phyloP scores from a whole-genome alignment of 2,329 filamentous ascomycete species.

The Trichoderma sp. region DNA sequence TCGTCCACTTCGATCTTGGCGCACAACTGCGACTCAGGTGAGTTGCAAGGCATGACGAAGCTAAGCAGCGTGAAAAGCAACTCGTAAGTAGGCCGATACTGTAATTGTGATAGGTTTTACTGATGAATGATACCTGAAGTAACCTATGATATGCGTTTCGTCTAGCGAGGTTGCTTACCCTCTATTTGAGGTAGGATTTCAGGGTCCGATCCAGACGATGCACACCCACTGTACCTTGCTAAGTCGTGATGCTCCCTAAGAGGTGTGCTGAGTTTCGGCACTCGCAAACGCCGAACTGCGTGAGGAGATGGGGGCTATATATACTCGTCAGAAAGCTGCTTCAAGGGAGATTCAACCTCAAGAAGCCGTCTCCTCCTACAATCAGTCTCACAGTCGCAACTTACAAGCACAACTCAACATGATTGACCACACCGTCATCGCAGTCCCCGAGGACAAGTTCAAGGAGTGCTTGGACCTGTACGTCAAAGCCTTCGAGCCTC shows the following conservation, averaged over 20 bases:
- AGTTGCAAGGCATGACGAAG: no score
- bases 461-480: conserved; percentile 41
- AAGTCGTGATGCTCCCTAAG: no score
- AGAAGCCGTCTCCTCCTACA: not conserved
- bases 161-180: no score
- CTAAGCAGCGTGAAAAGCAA: no score
- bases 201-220: no score
- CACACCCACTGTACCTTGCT: no score
- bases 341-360: not conserved
- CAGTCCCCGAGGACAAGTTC: conserved; percentile 37
- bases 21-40: not conserved
- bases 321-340: not conserved
- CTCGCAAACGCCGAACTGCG: conserved; percentile 1
- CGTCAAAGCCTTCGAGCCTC: conserved; percentile 40
- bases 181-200: no score
- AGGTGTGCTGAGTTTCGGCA: not conserved
- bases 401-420: conserved; percentile 34
- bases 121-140: no score
- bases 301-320: not conserved
- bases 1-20: not conserved
- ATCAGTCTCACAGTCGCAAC: not conserved
- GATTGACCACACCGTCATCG: conserved; percentile 44
- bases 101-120: no score
- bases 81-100: no score
- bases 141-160: no score